Conservation (phyloP, 2,329 filamentous ascomycete species). For the Microdochium nivale region DNA sequence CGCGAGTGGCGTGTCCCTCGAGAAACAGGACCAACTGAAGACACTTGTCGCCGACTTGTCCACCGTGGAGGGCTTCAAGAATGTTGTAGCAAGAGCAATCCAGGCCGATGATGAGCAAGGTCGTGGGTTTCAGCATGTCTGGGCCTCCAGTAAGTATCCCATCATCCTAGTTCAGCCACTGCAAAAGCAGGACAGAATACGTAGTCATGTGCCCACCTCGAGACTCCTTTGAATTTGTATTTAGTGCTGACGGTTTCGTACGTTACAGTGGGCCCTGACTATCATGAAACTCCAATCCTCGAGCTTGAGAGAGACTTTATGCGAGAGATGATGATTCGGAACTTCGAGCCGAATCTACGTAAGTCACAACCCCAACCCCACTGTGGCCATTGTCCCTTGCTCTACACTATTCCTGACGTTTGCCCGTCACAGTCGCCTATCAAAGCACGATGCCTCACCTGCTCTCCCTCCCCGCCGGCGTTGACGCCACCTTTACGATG, state of each 20-base stretch:
- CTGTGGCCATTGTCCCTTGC: not conserved
- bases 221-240: not conserved
- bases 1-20: constrained; percentile 16
- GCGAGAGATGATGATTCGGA: constrained; percentile 11
- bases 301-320: constrained; percentile 12
- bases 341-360: constrained; percentile 23
- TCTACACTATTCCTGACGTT: not conserved
- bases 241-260: not conserved
- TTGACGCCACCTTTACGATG: constrained; percentile 21
- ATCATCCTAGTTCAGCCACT: no score
- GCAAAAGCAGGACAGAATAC: no score
- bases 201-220: not conserved
- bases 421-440: constrained; percentile 15
- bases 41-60: constrained; percentile 21
- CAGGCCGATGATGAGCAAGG: constrained; percentile 4
- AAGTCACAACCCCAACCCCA: constrained; percentile 3
- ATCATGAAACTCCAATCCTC: constrained; percentile 8
- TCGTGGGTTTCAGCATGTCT: constrained; percentile 29
- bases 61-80: constrained; percentile 18
- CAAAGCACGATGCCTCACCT: constrained; percentile 22
- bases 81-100: constrained; percentile 15
- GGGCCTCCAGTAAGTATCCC: constrained; percentile 15
- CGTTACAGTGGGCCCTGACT: not conserved
- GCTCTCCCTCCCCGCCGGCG: constrained; percentile 14
- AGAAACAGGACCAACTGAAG: constrained; percentile 12